A percentile compares a stretch with the other conserved stretches of the same genome.
These are phyloP conservation scores for Nakataea oryzae DNA, from an alignment of 2,329 filamentous ascomycete species.

Conservation along the genomic window DNA sequence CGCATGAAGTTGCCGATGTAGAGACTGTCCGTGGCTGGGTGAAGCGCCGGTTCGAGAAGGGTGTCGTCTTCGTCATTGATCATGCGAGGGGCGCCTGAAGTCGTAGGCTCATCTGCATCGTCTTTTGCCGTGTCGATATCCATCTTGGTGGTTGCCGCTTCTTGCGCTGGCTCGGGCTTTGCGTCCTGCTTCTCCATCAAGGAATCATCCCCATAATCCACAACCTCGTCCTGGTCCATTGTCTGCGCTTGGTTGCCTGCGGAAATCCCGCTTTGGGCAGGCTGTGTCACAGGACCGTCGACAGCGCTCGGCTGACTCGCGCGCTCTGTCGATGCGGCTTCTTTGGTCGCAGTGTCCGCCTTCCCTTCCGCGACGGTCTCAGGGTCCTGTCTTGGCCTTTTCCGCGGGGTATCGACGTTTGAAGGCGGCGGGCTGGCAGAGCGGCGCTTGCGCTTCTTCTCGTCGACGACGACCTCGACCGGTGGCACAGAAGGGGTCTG, in stretches of 20 bases:
- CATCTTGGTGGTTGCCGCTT: background rate
- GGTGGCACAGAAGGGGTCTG: constrained; percentile 1
- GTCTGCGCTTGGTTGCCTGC: constrained; percentile 4
- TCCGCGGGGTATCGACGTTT: constrained; percentile 18
- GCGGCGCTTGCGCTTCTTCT: constrained; percentile 55
- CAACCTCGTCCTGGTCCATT: constrained; percentile 13
- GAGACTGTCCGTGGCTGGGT: constrained; percentile 64
- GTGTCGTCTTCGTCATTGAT: constrained; percentile 12
- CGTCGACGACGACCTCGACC: constrained; percentile 8
- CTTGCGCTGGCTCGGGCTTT: background rate
- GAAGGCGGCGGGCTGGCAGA: constrained; percentile 50
- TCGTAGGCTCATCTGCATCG: background rate
- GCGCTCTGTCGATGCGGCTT: background rate
- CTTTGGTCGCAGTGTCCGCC: background rate
- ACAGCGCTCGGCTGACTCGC: background rate
- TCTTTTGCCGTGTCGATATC: background rate
- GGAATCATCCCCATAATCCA: constrained; percentile 16
- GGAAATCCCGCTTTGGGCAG: background rate
- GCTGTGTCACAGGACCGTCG: background rate
- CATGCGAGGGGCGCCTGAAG: no score
- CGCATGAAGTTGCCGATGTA: constrained; percentile 91
- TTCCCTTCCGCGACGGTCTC: background rate
- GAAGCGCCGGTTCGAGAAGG: constrained; percentile 45
- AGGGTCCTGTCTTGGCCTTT: constrained; percentile 24
- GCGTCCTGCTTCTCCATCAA: constrained; percentile 1